phyloP scores from a whole-genome alignment of 2,329 filamentous ascomycete species.

The Ambrosiella cleistominuta region DNA sequence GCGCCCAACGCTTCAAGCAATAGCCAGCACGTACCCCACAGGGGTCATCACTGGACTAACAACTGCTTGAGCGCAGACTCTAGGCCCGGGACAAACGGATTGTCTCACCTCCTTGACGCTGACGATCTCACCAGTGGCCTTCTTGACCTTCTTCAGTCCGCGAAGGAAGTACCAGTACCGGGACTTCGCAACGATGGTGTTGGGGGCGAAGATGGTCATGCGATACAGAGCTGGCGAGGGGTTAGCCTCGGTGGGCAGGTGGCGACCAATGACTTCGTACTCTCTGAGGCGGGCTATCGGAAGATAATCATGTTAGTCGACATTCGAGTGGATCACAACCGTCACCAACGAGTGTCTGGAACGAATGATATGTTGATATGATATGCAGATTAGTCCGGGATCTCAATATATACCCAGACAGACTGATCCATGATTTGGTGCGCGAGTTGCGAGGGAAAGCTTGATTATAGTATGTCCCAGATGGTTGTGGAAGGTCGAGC shows the following conservation, averaged over 20 bases:
- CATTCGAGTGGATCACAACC: conserved; percentile 13
- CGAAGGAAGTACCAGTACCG: conserved; percentile 99
- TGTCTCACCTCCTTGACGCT: conserved; percentile 74
- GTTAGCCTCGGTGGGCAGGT: conserved; percentile 94
- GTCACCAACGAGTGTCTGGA: too few relatives aligned
- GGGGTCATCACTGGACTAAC: neutral
- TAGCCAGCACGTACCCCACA: neutral
- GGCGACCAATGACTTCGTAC: conserved; percentile 99
- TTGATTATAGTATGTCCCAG: too few relatives aligned
- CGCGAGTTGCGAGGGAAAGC: too few relatives aligned
- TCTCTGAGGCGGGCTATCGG: conserved; percentile 89
- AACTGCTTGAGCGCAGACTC: conserved; percentile 1
- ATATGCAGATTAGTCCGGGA: too few relatives aligned
- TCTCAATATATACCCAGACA: too few relatives aligned
- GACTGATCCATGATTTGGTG: too few relatives aligned
- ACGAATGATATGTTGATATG: too few relatives aligned
- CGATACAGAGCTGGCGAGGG: conserved; percentile 97
- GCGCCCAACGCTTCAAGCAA: conserved; percentile 1
- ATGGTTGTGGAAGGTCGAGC: too few relatives aligned
- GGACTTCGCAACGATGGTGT: conserved; percentile 96
- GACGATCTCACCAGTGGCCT: conserved; percentile 99
- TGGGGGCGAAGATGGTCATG: conserved; percentile 99
- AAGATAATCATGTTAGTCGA: conserved; percentile 18
- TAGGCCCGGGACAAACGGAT: conserved; percentile 5
- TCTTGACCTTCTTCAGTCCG: conserved; percentile 99